Evolutionary conservation across 495 filamentous ascomycete genomes (phyloP).

Genomic region (Aspergillus baeticus): DNA sequence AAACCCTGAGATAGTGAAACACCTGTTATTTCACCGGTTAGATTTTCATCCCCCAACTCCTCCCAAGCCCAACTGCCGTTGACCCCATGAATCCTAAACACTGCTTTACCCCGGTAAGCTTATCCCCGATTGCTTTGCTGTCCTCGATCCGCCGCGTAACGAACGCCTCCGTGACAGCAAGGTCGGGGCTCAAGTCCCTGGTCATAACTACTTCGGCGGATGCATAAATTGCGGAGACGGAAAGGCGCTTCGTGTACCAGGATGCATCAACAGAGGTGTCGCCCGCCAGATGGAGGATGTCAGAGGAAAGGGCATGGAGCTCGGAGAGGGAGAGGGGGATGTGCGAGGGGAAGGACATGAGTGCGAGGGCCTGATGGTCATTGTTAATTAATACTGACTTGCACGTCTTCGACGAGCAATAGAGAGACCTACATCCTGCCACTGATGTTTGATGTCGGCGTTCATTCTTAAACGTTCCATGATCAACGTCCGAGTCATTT

Average conservation of each 20-base stretch:
- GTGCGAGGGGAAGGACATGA: constrained; percentile 79
- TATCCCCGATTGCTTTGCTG: constrained; percentile 53
- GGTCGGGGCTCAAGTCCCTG: constrained; percentile 66
- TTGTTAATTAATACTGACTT: no score
- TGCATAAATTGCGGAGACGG: constrained; percentile 77
- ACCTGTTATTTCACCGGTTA: no score
- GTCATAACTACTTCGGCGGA: constrained; percentile 92
- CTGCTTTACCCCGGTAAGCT: constrained; percentile 59
- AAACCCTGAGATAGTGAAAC: not conserved
- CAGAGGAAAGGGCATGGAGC: constrained; percentile 76
- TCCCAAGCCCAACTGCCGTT: constrained; percentile 39
- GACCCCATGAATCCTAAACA: constrained; percentile 79
- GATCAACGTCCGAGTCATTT: constrained; percentile 62
- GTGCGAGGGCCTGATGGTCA: constrained; percentile 75
- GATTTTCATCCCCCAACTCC: constrained; percentile 51
- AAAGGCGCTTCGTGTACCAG: constrained; percentile 90
- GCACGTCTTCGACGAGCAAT: no score
- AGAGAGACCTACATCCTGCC: constrained; percentile 73
- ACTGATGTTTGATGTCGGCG: constrained; percentile 61
- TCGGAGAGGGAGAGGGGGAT: constrained; percentile 76
- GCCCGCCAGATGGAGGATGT: constrained; percentile 82
- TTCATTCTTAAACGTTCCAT: constrained; percentile 76
- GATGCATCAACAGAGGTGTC: constrained; percentile 76
- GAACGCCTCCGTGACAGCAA: constrained; percentile 74
- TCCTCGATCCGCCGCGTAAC: constrained; percentile 75